These are phyloP conservation scores for Comarum palustre DNA, from an alignment of 306 rosid species.

Conservation along the genomic window DNA sequence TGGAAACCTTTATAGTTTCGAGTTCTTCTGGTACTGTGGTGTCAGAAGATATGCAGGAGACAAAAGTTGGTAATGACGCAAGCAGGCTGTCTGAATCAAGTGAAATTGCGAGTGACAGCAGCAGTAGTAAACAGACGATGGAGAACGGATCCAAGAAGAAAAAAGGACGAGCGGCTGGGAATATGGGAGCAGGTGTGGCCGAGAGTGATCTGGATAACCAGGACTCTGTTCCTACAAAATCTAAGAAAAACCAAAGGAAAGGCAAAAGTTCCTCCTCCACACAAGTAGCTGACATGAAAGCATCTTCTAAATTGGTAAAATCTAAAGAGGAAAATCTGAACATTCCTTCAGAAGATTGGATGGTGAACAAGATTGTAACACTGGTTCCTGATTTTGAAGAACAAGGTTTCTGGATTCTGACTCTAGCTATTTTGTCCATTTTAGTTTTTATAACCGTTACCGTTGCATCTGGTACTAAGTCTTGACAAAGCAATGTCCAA, in stretches of 20 bases:
- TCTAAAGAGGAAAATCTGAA: conserved; percentile 56
- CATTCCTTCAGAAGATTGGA: conserved; percentile 89
- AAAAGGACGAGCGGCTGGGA: conserved; percentile 63
- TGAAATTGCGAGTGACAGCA: conserved; percentile 48
- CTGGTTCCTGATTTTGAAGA: conserved; percentile 83
- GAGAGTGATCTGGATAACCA: conserved; percentile 67
- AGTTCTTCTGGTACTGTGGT: conserved; percentile 40
- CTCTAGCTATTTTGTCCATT: conserved; percentile 28
- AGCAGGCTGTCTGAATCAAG: conserved; percentile 52
- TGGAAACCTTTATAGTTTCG: conserved; percentile 60
- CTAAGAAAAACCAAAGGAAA: conserved; percentile 84
- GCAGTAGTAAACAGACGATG: conserved; percentile 44
- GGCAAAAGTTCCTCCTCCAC: conserved; percentile 60
- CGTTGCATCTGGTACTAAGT: conserved; percentile 16
- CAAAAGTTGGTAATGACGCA: conserved; percentile 49
- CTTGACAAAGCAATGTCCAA: conserved; percentile 34
- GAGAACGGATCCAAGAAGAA: conserved; percentile 86
- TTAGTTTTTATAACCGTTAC: conserved; percentile 1
- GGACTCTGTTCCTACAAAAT: conserved; percentile 57
- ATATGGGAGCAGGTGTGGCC: conserved; percentile 34
- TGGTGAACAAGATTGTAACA: conserved; percentile 63
- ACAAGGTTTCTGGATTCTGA: conserved; percentile 59
- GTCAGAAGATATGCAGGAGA: conserved; percentile 44
- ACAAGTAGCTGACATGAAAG: conserved; percentile 57
- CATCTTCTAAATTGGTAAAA: conserved; percentile 59